phyloP scores from a whole-genome alignment of 208 protist genomes.

The Leishmania tropica region DNA sequence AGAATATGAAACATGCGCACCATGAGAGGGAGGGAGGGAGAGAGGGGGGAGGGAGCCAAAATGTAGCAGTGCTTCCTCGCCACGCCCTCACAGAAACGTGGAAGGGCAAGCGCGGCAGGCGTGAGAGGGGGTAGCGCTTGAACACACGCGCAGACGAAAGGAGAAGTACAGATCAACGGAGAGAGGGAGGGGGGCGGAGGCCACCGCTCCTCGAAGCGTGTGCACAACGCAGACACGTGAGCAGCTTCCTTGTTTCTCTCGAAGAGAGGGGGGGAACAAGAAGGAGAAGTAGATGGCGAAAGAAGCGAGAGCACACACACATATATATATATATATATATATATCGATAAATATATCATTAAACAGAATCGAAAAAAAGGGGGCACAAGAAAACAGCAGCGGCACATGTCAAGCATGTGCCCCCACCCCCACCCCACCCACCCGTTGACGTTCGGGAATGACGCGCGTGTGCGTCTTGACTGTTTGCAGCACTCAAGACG shows the following conservation, averaged over 20 bases:
- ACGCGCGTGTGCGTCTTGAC: neutral
- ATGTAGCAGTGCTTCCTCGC: neutral
- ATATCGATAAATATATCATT: neutral
- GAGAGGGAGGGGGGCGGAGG: neutral
- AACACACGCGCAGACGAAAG: neutral
- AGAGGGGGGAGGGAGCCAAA: neutral
- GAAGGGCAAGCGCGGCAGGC: neutral
- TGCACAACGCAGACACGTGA: neutral
- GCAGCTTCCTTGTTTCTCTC: neutral
- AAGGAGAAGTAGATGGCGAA: neutral
- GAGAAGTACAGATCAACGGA: constrained; percentile 1
- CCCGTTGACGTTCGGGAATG: no score
- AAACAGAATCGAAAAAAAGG: neutral
- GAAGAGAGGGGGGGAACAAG: neutral
- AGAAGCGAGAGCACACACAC: neutral
- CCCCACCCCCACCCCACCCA: no score
- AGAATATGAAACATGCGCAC: neutral
- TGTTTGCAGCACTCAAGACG: neutral
- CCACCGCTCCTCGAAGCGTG: neutral
- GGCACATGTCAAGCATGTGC: neutral
- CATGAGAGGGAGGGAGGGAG: neutral
- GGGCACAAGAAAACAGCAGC: neutral
- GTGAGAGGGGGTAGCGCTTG: neutral
- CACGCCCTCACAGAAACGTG: neutral
- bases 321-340: no score